phyloP scores from a whole-genome alignment of 768 basidiomycete species.

The Kwoniella sp. region DNA sequence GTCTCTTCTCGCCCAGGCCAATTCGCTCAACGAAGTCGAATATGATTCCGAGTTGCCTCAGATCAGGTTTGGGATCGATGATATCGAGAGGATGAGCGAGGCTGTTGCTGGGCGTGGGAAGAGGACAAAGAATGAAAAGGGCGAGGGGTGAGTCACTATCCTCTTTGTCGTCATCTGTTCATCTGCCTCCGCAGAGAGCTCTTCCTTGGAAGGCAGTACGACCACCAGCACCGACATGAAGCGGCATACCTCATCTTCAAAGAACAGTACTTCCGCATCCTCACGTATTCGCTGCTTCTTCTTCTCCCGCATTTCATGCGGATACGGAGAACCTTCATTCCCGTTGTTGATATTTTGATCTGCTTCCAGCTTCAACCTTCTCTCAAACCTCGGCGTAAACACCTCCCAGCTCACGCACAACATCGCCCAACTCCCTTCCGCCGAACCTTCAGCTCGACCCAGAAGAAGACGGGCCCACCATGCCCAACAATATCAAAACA shows the following conservation, averaged over 20 bases:
- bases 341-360: no score
- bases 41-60: constrained; percentile 73
- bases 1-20: constrained; percentile 43
- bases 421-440: constrained; percentile 58
- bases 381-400: constrained; percentile 92
- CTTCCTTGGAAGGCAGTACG: no score
- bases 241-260: no score
- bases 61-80: constrained; percentile 85
- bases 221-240: no score
- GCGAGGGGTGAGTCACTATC: constrained; percentile 36
- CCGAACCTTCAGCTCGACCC: constrained; percentile 18
- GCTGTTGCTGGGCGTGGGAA: constrained; percentile 61
- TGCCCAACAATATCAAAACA: neutral
- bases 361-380: constrained; percentile 65
- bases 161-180: neutral
- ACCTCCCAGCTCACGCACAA: constrained; percentile 80
- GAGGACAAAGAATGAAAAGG: constrained; percentile 29
- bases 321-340: no score
- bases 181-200: no score
- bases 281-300: no score
- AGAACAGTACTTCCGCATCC: no score
- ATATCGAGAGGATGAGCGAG: constrained; percentile 90
- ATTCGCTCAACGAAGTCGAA: constrained; percentile 38
- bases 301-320: no score
- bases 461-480: constrained; percentile 10